A percentile compares a stretch with the other conserved stretches of the same genome.
phyloP scores from a whole-genome alignment of 1,139 yeast genomes.

The Candida dubliniensis region DNA sequence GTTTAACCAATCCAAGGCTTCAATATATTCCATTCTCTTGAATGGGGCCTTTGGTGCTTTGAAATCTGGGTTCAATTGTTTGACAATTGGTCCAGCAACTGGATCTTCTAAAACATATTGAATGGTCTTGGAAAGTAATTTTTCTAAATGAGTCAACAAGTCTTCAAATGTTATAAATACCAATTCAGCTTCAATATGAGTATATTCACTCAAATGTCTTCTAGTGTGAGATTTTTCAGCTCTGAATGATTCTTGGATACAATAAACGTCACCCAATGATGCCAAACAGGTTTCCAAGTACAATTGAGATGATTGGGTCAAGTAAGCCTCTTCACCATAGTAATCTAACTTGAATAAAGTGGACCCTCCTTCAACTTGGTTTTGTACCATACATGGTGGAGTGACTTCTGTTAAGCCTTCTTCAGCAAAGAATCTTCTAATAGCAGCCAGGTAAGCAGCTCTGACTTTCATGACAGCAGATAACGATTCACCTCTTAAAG shows the following conservation, averaged over 20 bases:
- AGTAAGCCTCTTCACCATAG: constrained; percentile 94
- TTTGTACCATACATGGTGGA: constrained; percentile 99
- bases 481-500: constrained; percentile 92
- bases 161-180: constrained; percentile 87
- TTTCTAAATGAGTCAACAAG: constrained; percentile 80
- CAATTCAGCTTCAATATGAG: constrained; percentile 94
- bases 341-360: constrained; percentile 91
- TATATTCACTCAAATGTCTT: constrained; percentile 95
- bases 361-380: constrained; percentile 99
- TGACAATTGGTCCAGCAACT: constrained; percentile 81
- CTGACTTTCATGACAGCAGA: constrained; percentile 96
- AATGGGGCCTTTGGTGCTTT: constrained; percentile 82
- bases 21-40: constrained; percentile 85
- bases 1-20: constrained; percentile 95
- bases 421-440: constrained; percentile 76
- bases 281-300: constrained; percentile 97
- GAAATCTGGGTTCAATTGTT: constrained; percentile 91
- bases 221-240: constrained; percentile 99
- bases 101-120: constrained; percentile 85
- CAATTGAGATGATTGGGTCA: constrained; percentile 96
- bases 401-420: constrained; percentile 87
- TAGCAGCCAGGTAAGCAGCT: constrained; percentile 68
- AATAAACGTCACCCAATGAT: constrained; percentile 93
- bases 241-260: constrained; percentile 98
- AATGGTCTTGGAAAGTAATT: constrained; percentile 65